Evolutionary conservation across 495 filamentous ascomycete species (phyloP).

Genomic region (Penicillium pancosmium): DNA sequence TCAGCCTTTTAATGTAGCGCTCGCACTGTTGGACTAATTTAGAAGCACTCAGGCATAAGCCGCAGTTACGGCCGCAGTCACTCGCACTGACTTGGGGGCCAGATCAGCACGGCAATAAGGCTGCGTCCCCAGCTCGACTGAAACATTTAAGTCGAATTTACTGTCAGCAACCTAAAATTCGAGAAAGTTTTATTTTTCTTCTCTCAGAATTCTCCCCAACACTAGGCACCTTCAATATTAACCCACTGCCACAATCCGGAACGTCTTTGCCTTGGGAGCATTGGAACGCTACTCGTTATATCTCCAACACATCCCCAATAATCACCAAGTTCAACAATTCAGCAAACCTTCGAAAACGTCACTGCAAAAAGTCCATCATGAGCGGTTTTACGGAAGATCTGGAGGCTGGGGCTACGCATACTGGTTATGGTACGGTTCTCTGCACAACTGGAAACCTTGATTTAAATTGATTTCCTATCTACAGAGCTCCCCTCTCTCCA

Average conservation of each 20-base stretch:
- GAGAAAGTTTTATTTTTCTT: neutral
- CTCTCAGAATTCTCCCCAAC: too few relatives aligned
- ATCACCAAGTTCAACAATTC: neutral
- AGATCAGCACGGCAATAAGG: neutral
- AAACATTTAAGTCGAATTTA: neutral
- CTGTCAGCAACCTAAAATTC: neutral
- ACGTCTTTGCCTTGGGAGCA: too few relatives aligned
- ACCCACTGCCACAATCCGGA: too few relatives aligned
- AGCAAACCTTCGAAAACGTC: neutral
- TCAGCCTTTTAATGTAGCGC: neutral
- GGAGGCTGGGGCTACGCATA: neutral
- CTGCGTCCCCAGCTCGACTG: neutral
- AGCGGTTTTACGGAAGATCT: neutral
- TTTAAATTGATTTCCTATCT: neutral
- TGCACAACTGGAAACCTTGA: neutral
- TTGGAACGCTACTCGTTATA: too few relatives aligned
- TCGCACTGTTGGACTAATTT: conserved; percentile 5
- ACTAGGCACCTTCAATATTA: too few relatives aligned
- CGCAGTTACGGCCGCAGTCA: neutral
- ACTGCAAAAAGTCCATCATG: neutral
- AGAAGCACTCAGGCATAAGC: neutral
- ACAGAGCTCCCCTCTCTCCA: neutral
- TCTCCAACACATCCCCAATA: neutral
- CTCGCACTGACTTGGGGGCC: conserved; percentile 1
- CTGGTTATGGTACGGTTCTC: neutral